Percentiles rank a stretch among this genome's conserved stretches.
Evolutionary conservation across 2,329 filamentous ascomycete genomes (phyloP).

Genomic region (Venturia asperata): DNA sequence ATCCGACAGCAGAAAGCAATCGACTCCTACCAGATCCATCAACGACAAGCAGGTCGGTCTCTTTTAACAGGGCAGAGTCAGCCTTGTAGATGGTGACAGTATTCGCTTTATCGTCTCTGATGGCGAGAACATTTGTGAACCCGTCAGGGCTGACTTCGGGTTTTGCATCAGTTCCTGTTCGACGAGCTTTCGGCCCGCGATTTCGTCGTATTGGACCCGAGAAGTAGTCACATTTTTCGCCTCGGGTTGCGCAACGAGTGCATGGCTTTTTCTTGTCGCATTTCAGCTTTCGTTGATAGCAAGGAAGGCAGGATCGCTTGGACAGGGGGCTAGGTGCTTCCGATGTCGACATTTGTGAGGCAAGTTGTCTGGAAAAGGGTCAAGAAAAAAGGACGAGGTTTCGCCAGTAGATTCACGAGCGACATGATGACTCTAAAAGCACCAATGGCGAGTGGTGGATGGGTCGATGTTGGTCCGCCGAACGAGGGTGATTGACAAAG

Average conservation of each 20-base stretch:
- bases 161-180: neutral
- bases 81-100: conserved; percentile 7
- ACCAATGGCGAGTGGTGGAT: neutral
- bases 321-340: neutral
- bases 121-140: conserved; percentile 5
- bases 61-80: neutral
- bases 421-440: neutral
- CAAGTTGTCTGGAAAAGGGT: neutral
- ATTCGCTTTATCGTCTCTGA: conserved; percentile 10
- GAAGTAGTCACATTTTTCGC: neutral
- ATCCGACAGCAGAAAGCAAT: neutral
- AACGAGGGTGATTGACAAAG: neutral
- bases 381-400: neutral
- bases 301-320: conserved; percentile 5
- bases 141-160: neutral
- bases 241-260: neutral
- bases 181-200: neutral
- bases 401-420: neutral
- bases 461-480: neutral
- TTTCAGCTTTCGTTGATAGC: conserved; percentile 16
- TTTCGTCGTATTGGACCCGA: conserved; percentile 1
- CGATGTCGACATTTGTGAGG: neutral
- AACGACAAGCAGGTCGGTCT: neutral
- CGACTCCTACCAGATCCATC: conserved; percentile 7
- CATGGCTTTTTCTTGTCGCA: conserved; percentile 10